A percentile compares a stretch with the other conserved stretches of the same genome.
phyloP scores from a whole-genome alignment of 176 grass and related monocot species.

The Carex cristatella region DNA sequence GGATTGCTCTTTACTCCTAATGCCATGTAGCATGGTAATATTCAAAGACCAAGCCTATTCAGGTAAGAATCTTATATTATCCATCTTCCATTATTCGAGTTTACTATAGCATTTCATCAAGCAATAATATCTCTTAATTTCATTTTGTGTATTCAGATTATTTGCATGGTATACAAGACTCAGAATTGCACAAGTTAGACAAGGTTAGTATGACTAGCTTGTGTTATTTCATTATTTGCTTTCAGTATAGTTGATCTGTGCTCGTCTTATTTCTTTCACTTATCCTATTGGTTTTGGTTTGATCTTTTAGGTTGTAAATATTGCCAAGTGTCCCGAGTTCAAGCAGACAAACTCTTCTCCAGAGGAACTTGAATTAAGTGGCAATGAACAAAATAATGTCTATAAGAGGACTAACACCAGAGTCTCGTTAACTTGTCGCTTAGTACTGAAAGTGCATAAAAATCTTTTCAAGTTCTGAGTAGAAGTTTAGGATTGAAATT shows the following conservation, averaged over 20 bases:
- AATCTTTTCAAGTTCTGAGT: constrained; percentile 72
- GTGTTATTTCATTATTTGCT: not conserved
- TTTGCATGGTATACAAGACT: constrained; percentile 85
- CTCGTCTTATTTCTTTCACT: not conserved
- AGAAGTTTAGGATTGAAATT: not conserved
- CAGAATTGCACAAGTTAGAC: constrained; percentile 47
- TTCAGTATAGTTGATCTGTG: not conserved
- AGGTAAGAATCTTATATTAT: not conserved
- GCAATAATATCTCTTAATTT: not conserved
- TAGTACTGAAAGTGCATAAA: constrained; percentile 79
- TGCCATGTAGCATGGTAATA: constrained; percentile 20
- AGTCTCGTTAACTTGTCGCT: constrained; percentile 75
- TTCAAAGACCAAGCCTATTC: constrained; percentile 25
- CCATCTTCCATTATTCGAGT: not conserved
- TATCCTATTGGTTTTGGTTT: constrained; percentile 6
- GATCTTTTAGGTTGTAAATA: constrained; percentile 48
- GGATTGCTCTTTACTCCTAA: constrained; percentile 8
- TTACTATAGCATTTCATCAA: not conserved
- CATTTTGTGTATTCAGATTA: constrained; percentile 41
- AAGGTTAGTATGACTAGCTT: constrained; percentile 43
- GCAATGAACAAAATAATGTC: constrained; percentile 30
- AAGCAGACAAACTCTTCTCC: constrained; percentile 18
- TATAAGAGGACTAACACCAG: constrained; percentile 42
- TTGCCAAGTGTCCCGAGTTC: constrained; percentile 40
- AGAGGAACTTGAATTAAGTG: constrained; percentile 5